Conservation (phyloP, 169 alveolate genomes). For the Plasmodium ovale region DNA sequence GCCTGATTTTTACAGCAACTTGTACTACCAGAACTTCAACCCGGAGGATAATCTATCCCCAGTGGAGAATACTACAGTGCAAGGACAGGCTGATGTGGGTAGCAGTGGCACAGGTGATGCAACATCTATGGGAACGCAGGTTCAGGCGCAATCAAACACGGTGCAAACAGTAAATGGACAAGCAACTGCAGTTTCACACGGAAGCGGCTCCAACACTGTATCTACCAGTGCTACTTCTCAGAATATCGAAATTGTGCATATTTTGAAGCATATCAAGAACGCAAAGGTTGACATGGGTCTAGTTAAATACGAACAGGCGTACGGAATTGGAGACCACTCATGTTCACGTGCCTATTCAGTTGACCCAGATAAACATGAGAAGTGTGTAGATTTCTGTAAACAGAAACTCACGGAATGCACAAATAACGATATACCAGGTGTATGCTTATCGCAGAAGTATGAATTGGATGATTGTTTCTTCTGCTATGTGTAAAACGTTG, state of each 20-base stretch:
- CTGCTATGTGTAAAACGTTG: conserved; percentile 1
- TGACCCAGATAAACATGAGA: not conserved
- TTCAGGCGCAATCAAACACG: not conserved
- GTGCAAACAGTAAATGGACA: not conserved
- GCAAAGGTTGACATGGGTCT: not conserved
- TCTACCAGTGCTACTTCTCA: not conserved
- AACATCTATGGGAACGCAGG: not conserved
- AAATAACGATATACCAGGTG: not conserved
- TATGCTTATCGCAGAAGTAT: not conserved
- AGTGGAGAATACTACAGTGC: not conserved
- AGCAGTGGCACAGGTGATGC: not conserved
- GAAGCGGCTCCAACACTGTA: not conserved
- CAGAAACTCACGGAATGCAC: not conserved
- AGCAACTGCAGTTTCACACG: not conserved
- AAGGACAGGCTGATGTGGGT: not conserved
- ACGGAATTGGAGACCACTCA: not conserved
- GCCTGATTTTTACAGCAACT: not conserved
- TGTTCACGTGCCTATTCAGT: not conserved
- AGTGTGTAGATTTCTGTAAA: not conserved
- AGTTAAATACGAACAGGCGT: not conserved
- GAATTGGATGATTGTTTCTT: conserved; percentile 1
- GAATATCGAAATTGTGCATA: not conserved
- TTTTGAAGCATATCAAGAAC: not conserved
- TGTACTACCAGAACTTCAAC: not conserved
- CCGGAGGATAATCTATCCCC: not conserved